Evolutionary conservation across 202 grass and related monocot genomes (phyloP).

Genomic region (Saccharum hybrid): DNA sequence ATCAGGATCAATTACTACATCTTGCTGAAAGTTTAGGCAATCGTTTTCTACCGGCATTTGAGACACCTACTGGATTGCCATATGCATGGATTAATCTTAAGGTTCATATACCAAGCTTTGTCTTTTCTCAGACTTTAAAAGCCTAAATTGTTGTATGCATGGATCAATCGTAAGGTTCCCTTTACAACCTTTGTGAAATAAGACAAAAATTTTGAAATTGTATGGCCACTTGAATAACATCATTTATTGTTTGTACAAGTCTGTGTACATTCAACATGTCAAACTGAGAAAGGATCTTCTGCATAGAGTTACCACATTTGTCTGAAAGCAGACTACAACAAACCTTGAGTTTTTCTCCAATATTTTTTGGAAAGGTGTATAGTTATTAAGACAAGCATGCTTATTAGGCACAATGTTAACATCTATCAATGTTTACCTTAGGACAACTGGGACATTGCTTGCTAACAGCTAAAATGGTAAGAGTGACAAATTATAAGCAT

Average conservation of each 20-base stretch:
- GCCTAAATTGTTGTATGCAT: background rate
- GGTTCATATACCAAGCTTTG: conserved; percentile 57
- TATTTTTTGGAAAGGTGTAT: background rate
- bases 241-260: background rate
- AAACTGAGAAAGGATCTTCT: conserved; percentile 23
- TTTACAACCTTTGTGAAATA: conserved; percentile 23
- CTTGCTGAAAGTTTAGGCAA: conserved; percentile 87
- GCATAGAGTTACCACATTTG: conserved; percentile 23
- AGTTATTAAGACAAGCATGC: conserved; percentile 3
- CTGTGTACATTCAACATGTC: conserved; percentile 8
- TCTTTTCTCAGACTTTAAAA: conserved; percentile 16
- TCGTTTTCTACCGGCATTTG: conserved; percentile 87
- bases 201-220: background rate
- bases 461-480: conserved; percentile 13
- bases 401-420: background rate
- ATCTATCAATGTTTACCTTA: conserved; percentile 13
- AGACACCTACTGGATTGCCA: conserved; percentile 94
- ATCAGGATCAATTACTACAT: conserved; percentile 81
- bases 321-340: conserved; percentile 12
- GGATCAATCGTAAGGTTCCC: background rate
- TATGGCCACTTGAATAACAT: conserved; percentile 30
- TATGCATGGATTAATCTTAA: conserved; percentile 98
- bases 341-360: background rate
- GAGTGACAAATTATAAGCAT: conserved; percentile 8
- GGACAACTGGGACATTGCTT: background rate